phyloP scores from a whole-genome alignment of 2,329 filamentous ascomycete genomes.

The Capronia epimyces region DNA sequence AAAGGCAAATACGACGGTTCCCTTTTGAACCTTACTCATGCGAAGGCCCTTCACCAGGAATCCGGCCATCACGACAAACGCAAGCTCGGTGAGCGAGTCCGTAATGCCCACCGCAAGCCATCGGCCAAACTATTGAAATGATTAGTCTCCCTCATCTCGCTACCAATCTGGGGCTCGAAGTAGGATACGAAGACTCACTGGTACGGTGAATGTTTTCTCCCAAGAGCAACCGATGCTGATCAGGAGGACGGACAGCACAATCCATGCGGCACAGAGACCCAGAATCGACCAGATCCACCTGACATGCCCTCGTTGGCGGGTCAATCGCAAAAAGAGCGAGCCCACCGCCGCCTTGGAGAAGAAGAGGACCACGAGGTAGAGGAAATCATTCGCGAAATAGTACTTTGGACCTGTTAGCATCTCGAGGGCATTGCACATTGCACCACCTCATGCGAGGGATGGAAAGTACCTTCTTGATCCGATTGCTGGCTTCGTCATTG shows the following conservation, averaged over 20 bases:
- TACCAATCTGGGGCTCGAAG: background rate
- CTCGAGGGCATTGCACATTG: background rate
- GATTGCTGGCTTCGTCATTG: constrained; percentile 13
- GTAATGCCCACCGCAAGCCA: constrained; percentile 39
- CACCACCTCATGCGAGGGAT: too few relatives aligned
- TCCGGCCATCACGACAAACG: constrained; percentile 36
- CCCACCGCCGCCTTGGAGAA: constrained; percentile 43
- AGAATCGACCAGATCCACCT: constrained; percentile 36
- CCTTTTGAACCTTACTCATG: constrained; percentile 37
- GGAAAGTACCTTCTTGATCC: constrained; percentile 36
- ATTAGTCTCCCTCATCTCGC: background rate
- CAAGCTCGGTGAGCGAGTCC: constrained; percentile 39
- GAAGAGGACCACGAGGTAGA: constrained; percentile 41
- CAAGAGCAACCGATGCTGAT: constrained; percentile 35
- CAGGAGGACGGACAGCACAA: constrained; percentile 39
- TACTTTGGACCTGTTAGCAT: constrained; percentile 30
- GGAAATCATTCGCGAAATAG: constrained; percentile 38
- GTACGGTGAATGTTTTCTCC: constrained; percentile 26
- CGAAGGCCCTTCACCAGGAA: constrained; percentile 39
- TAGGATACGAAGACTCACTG: constrained; percentile 25
- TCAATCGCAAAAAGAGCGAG: constrained; percentile 43
- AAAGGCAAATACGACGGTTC: constrained; percentile 39
- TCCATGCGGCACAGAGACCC: constrained; percentile 35
- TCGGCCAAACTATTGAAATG: constrained; percentile 29
- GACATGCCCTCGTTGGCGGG: constrained; percentile 40